phyloP scores from a whole-genome alignment of 148 eudicot genomes.

The Persicaria tinctoria region DNA sequence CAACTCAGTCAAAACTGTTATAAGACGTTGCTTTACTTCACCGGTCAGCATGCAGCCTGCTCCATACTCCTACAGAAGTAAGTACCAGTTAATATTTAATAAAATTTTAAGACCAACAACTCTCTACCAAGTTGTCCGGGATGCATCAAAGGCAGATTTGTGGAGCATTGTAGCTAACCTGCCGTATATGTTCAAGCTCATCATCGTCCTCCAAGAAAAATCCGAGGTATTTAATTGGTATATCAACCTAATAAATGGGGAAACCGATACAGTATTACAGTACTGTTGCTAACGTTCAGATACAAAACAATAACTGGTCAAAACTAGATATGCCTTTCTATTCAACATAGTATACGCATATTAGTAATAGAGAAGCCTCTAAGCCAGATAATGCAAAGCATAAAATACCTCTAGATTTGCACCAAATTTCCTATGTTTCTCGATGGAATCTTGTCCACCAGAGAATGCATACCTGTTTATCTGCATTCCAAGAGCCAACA shows the following conservation, averaged over 20 bases:
- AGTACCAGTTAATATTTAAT: background rate
- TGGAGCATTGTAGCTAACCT: constrained; percentile 25
- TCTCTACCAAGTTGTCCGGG: background rate
- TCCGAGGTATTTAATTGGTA: constrained; percentile 88
- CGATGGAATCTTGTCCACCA: constrained; percentile 95
- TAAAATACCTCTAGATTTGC: constrained; percentile 82
- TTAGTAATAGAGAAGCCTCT: background rate
- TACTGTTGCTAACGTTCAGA: background rate
- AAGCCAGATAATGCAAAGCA: background rate
- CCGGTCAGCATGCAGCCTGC: constrained; percentile 93
- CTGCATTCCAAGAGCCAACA: constrained; percentile 28
- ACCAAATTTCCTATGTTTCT: constrained; percentile 77
- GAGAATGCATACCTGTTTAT: constrained; percentile 89
- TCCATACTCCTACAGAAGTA: constrained; percentile 60
- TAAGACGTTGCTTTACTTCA: constrained; percentile 74
- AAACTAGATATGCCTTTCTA: background rate
- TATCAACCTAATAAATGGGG: constrained; percentile 60
- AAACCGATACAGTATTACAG: background rate
- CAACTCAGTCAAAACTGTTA: constrained; percentile 70
- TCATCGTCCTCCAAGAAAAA: constrained; percentile 97
- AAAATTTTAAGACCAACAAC: background rate
- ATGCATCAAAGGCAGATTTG: background rate
- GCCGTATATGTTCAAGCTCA: constrained; percentile 73
- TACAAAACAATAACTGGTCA: background rate
- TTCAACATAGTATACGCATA: background rate